Conservation (phyloP, 1,284 basidiomycete species). For the Microbotryum saponariae region DNA sequence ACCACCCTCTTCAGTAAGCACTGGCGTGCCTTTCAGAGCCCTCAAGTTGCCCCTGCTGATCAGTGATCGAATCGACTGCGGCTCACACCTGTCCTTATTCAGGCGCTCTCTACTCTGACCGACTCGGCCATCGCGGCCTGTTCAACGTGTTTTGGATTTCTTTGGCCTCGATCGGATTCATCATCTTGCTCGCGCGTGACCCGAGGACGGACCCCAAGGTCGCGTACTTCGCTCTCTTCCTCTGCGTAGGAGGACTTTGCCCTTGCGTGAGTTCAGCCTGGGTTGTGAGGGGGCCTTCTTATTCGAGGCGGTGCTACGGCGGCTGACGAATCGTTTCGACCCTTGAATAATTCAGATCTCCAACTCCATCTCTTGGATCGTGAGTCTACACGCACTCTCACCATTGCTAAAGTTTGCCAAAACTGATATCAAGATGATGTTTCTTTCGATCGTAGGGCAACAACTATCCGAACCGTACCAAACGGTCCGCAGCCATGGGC, state of each 20-base stretch:
- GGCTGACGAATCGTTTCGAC: neutral
- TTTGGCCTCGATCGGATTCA: neutral
- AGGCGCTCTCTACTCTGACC: conserved; percentile 8
- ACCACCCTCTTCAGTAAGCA: neutral
- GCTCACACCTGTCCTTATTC: neutral
- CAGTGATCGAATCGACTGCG: neutral
- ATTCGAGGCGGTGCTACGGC: neutral
- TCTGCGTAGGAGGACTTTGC: conserved; percentile 21
- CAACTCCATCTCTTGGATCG: conserved; percentile 45
- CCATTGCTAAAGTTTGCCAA: conserved; percentile 44
- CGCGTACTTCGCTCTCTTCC: conserved; percentile 6
- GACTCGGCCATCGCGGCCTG: neutral
- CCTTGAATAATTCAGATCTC: conserved; percentile 30
- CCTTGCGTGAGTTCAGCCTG: conserved; percentile 5
- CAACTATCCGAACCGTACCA: neutral
- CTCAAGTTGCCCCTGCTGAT: conserved; percentile 10
- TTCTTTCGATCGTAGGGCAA: conserved; percentile 4
- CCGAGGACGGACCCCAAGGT: neutral
- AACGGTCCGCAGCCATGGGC: conserved; percentile 45
- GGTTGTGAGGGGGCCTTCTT: conserved; percentile 32
- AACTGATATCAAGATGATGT: neutral
- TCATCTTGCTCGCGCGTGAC: conserved; percentile 2
- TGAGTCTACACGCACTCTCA: conserved; percentile 37
- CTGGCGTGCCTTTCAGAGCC: conserved; percentile 26
- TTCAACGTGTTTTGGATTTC: neutral